Conservation (phyloP, 75 land plant species). For the Picea sitchensis region DNA sequence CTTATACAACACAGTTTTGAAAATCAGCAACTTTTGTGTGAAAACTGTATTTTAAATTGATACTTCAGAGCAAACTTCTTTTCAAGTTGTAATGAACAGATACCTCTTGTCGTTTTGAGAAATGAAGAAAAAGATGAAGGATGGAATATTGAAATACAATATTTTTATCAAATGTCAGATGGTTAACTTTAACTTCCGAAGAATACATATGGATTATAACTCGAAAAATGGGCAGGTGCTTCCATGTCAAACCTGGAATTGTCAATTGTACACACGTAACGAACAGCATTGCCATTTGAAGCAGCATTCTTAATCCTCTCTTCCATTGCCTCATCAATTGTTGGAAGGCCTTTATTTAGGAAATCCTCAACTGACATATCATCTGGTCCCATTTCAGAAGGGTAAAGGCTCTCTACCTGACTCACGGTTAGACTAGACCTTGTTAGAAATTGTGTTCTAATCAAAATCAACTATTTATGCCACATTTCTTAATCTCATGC, state of each 20-base stretch:
- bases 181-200: not conserved
- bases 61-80: not conserved
- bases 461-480: not conserved
- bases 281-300: slow-evolving; percentile 57
- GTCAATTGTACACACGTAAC: slow-evolving; percentile 71
- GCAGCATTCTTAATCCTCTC: slow-evolving; percentile 48
- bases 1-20: not conserved
- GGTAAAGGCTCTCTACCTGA: slow-evolving; percentile 81
- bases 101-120: not conserved
- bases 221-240: not conserved
- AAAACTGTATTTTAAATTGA: not conserved
- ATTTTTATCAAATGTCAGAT: no score
- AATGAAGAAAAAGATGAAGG: not conserved
- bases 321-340: slow-evolving; percentile 45
- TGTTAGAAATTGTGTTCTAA: not conserved
- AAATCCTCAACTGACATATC: slow-evolving; percentile 63
- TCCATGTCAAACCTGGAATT: slow-evolving; percentile 40
- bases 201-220: not conserved
- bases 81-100: not conserved
- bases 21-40: not conserved
- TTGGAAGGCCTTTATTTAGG: slow-evolving; percentile 42
- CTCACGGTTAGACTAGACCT: not conserved
- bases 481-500: not conserved
- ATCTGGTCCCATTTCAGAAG: slow-evolving; percentile 57
- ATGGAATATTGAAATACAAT: no score